A percentile compares a stretch with the other conserved stretches of the same genome.
Evolutionary conservation across 129 eudicot species (phyloP).

Genomic region (Silybum marianum): DNA sequence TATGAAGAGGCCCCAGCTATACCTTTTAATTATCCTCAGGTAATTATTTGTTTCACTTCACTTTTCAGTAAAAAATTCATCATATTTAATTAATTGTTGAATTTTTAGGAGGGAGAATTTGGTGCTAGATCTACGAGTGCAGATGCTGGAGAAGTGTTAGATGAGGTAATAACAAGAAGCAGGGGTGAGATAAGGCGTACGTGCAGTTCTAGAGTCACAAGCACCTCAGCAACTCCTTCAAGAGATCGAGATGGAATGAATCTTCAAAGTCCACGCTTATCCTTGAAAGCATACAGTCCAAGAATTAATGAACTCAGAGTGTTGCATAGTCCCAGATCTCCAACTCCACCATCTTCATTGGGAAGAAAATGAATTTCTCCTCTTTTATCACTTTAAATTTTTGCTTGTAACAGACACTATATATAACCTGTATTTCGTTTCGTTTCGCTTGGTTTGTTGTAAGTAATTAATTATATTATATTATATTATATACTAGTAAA

Average conservation of each 20-base stretch:
- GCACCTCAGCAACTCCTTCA: conserved; percentile 68
- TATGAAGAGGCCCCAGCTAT: conserved; percentile 88
- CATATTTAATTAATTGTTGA: too few species aligned
- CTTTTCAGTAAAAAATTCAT: too few species aligned
- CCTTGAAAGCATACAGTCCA: conserved; percentile 60
- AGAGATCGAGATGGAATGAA: conserved; percentile 51
- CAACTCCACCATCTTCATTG: conserved; percentile 55
- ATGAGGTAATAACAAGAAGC: conserved; percentile 85
- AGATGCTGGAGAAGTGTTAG: conserved; percentile 72
- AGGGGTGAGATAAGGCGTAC: conserved; percentile 83
- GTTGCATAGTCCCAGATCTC: conserved; percentile 62
- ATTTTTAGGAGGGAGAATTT: conserved; percentile 63
- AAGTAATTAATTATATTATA: conserved; percentile 1
- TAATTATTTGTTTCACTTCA: conserved; percentile 13
- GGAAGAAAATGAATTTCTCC: conserved; percentile 42
- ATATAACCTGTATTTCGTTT: conserved; percentile 39
- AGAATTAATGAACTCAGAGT: conserved; percentile 64
- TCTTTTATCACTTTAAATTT: conserved; percentile 4
- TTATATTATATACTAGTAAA: neutral
- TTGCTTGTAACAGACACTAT: conserved; percentile 21
- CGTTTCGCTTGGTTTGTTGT: too few species aligned
- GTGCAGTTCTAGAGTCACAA: conserved; percentile 73
- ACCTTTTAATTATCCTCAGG: conserved; percentile 68
- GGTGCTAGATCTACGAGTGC: conserved; percentile 52
- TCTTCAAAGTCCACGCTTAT: conserved; percentile 48